Evolutionary conservation across 2,329 filamentous ascomycete species (phyloP), one percentile per base, ranked within the genome.

Genomic region (Myriosclerotinia duriaeana): DNA sequence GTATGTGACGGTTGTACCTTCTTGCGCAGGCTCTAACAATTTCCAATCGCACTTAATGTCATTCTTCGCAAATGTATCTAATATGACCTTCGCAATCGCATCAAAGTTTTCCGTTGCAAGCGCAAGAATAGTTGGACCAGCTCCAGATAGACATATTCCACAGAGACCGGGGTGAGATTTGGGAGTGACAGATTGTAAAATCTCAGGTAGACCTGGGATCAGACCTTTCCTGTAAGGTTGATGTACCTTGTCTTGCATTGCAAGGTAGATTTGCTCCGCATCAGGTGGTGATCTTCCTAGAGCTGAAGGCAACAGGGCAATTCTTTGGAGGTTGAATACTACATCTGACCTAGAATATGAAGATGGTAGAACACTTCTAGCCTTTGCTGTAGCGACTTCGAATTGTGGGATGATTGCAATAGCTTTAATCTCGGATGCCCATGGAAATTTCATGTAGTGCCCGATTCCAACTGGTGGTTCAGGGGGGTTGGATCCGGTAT

Each of bases 211-310:
- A 0, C 94, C 95, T 1, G 95, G 95, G 72, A 99, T 96, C 69
- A 99, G 85, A 2, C 86, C 89, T 79, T 95, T 89, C 64, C 95
- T 89, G 81, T 99, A 98, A 53, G 93, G 95, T 79, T 99, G 95
- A 80, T 99, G 95, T 69, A 99, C 87, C 80, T 93, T 96, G 82
- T 99, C 95, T 80, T 98, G 95, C 95, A 99, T 99, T 56, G 93
- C 94, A 58, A 96, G 88, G 81, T 96, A 96, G 77, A 99, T 99
- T 78, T 96, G 89, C 74, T 96, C 89, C 30, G 95, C 89, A 76
- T 97, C 90, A 1, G 93, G 94, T 12, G 95, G 94, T 9, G 91
- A 94, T 77, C 92, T 89, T 70, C 93, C 93, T 55, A 99, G 84
- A 0, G 93, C 93, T 14, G 93, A 92, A 42, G 94, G 93, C 15